phyloP scores from a whole-genome alignment of 192 early-diverging fungal species.

The Coemansia sp. region DNA sequence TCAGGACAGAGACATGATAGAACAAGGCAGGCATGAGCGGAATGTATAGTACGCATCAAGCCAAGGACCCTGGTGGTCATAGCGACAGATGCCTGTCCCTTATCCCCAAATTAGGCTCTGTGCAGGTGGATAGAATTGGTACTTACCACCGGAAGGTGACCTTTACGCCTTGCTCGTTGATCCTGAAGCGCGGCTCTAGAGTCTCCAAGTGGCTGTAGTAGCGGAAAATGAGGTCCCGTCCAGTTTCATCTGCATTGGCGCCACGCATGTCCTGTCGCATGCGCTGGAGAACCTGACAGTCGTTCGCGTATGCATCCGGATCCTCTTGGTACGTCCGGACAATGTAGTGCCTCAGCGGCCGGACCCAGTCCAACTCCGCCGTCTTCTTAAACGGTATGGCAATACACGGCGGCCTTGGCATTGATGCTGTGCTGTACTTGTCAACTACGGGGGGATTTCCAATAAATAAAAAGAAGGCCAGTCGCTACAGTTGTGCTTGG shows the following conservation, averaged over 20 bases:
- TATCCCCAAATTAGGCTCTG: conserved; percentile 4
- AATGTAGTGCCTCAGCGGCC: conserved; percentile 86
- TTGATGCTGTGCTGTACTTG: conserved; percentile 6
- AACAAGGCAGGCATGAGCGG: background rate
- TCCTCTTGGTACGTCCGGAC: conserved; percentile 86
- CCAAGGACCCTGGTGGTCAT: conserved; percentile 7
- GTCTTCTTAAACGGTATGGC: conserved; percentile 79
- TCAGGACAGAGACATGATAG: background rate
- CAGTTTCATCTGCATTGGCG: conserved; percentile 91
- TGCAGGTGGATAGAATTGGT: background rate
- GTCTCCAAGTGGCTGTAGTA: conserved; percentile 98
- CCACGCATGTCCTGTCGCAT: conserved; percentile 95
- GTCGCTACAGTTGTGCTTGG: background rate
- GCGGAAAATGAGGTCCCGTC: conserved; percentile 91
- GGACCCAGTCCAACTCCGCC: conserved; percentile 89
- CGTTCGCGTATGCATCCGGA: conserved; percentile 84
- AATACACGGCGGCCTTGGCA: conserved; percentile 53
- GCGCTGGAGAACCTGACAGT: conserved; percentile 85
- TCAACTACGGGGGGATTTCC: background rate
- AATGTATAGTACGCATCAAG: background rate
- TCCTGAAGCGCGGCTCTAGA: conserved; percentile 88
- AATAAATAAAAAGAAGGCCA: background rate
- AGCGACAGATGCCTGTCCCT: background rate
- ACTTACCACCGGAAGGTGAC: conserved; percentile 89
- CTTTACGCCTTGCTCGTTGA: conserved; percentile 91